Evolutionary conservation across 202 grass and related monocot genomes (phyloP), one percentile per base, ranked within the genome.

Genomic region (Cymbopogon flexuosus): DNA sequence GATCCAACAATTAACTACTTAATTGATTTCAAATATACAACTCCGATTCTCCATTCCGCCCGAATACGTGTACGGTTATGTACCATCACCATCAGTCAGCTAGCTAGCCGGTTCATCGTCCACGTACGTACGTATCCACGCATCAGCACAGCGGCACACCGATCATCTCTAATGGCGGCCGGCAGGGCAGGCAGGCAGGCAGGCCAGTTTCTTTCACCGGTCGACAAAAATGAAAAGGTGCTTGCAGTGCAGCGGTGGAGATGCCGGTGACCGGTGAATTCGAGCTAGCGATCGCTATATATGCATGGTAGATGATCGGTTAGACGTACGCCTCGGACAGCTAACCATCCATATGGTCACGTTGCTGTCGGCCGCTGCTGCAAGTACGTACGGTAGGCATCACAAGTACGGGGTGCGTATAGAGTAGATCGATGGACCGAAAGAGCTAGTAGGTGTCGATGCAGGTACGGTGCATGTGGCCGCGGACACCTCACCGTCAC

Each of bases 321-420:
- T 84, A 80, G 15, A 79, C 69, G 80, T 88, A 67, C 29, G 76
- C 43, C 62, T 79, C 76, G 62, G 62, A 79, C 43, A 66, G 43
- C 43, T 18, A 56, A 4, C 2, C 52, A 21, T 57, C n/a, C n/a
- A 8, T 22, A 2, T 3, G n/a, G 52, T 0, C 52, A 15, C 4
- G n/a, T 57, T 57, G n/a, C 52, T 57, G 52, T 22, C 52, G n/a
- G 0, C 49, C 49, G 49, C 51, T 19, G n/a, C 15, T 56, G 49
- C 16, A 57, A 7, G n/a, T 22, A 22, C n/a, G n/a, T 19, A 54
- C 51, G 51, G 52, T 57, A 21, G 15, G 47, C 47, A 51, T 51
- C 46, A 46, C 46, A 46, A 46, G 43, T 13, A 12, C 10, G 10
- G 10, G 12, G 10, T 10, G 10, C 10, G 41, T 10, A 9, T 11